Conservation (phyloP, 73 alveolate species). For the Diophrys sp. region DNA sequence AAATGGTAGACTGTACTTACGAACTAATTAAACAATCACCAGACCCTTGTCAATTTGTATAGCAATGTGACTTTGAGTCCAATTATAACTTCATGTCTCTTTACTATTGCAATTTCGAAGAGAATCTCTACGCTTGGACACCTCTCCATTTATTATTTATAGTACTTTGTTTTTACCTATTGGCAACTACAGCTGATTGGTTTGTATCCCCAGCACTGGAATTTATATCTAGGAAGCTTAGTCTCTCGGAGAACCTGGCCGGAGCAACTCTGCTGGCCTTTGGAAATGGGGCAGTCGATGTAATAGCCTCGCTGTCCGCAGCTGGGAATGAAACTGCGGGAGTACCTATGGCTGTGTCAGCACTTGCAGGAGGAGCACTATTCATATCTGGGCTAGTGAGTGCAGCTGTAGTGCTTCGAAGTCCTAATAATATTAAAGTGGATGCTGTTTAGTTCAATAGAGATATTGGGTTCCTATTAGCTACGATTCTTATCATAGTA, state of each 20-base stretch:
- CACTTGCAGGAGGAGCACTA: constrained; percentile 17
- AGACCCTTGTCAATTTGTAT: constrained; percentile 2
- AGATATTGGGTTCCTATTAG: constrained; percentile 7
- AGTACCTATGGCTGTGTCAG: constrained; percentile 4
- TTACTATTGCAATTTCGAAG: constrained; percentile 9
- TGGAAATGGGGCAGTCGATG: constrained; percentile 99
- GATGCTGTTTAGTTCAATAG: not conserved
- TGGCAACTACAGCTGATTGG: constrained; percentile 77
- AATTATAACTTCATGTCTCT: not conserved
- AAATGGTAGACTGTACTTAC: too few relatives aligned
- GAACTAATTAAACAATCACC: too few relatives aligned
- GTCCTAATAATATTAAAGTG: constrained; percentile 4
- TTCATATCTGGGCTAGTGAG: constrained; percentile 14
- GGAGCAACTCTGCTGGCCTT: constrained; percentile 95
- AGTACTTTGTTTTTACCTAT: constrained; percentile 21
- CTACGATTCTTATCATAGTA: not conserved
- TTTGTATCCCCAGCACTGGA: constrained; percentile 71
- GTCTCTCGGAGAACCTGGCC: constrained; percentile 64
- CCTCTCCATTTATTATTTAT: constrained; percentile 7
- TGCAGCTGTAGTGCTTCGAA: not conserved
- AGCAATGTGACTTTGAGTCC: not conserved
- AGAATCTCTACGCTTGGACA: not conserved
- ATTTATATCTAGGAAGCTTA: constrained; percentile 31
- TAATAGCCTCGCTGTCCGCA: constrained; percentile 91
- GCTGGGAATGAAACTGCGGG: constrained; percentile 59